These are phyloP conservation scores for Phytophthora boehmeriae DNA, from an alignment of 352 stramenopile species.

Conservation along the genomic window DNA sequence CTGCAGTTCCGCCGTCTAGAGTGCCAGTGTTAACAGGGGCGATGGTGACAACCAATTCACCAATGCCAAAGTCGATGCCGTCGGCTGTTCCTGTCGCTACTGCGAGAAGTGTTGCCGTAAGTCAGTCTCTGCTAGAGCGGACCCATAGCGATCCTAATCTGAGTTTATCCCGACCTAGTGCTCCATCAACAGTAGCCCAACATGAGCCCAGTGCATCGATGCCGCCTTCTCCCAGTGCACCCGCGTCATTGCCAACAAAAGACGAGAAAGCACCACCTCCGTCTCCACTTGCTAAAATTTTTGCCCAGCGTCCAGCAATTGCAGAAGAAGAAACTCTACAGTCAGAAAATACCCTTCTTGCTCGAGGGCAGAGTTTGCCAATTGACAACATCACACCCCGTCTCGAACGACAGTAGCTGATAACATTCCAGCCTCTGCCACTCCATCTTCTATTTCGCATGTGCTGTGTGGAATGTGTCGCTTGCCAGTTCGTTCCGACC, in stretches of 20 bases:
- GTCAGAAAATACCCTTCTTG: background rate
- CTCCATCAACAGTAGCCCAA: background rate
- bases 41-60: background rate
- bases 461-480: conserved; percentile 53
- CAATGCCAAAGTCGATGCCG: background rate
- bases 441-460: conserved; percentile 21
- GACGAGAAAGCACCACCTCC: conserved; percentile 5
- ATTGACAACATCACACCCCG: conserved; percentile 2
- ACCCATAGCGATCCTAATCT: background rate
- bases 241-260: background rate
- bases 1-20: background rate
- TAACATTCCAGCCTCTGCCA: background rate
- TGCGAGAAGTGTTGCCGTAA: too few relatives aligned
- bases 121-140: background rate
- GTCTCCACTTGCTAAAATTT: conserved; percentile 36
- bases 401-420: background rate
- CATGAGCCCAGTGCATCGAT: background rate
- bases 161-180: background rate
- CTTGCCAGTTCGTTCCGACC: conserved; percentile 53
- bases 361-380: background rate
- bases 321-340: background rate
- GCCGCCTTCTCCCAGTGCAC: background rate
- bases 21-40: background rate
- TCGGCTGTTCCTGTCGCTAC: background rate
- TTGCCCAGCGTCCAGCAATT: conserved; percentile 7